Percentiles rank a stretch among this genome's conserved stretches.
Conservation (phyloP, 2,329 filamentous ascomycete genomes). For the Scortechinia acanthostroma region DNA sequence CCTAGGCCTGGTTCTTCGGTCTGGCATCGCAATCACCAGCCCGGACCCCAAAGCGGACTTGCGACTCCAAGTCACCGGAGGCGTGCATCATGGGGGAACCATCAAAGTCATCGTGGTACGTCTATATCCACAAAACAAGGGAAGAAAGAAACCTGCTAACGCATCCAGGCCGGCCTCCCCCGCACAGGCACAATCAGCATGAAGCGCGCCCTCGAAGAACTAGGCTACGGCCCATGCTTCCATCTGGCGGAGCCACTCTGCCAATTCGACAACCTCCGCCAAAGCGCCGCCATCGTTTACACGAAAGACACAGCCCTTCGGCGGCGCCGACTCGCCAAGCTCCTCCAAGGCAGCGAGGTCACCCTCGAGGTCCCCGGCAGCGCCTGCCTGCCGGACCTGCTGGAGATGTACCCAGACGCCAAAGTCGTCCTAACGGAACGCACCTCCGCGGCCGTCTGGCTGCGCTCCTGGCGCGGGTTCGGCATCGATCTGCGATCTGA, state of each 20-base stretch:
- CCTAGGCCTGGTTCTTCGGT: neutral
- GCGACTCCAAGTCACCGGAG: conserved; percentile 5
- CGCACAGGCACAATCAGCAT: conserved; percentile 10
- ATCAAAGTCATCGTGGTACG: conserved; percentile 8
- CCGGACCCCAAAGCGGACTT: conserved; percentile 4
- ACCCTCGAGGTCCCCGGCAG: conserved; percentile 9
- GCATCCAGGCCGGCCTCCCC: conserved; percentile 8
- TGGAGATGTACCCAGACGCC: conserved; percentile 8
- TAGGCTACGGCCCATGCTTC: conserved; percentile 7
- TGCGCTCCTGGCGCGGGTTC: conserved; percentile 8
- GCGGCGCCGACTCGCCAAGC: conserved; percentile 6
- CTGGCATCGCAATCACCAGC: neutral
- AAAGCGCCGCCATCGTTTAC: conserved; percentile 7
- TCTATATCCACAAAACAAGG: neutral
- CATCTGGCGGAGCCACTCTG: conserved; percentile 9
- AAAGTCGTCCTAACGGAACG: conserved; percentile 6
- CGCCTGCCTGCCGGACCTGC: conserved; percentile 7
- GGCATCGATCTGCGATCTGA: conserved; percentile 8
- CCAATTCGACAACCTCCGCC: conserved; percentile 8
- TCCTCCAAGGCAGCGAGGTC: conserved; percentile 4
- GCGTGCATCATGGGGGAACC: conserved; percentile 6
- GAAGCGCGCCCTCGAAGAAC: conserved; percentile 8
- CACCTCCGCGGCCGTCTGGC: conserved; percentile 8
- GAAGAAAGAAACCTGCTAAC: conserved; percentile 1
- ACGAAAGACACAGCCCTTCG: conserved; percentile 8